Base-by-base conservation (phyloP, 345 rosid genomes). In the Rhizophora apiculata region DNA sequence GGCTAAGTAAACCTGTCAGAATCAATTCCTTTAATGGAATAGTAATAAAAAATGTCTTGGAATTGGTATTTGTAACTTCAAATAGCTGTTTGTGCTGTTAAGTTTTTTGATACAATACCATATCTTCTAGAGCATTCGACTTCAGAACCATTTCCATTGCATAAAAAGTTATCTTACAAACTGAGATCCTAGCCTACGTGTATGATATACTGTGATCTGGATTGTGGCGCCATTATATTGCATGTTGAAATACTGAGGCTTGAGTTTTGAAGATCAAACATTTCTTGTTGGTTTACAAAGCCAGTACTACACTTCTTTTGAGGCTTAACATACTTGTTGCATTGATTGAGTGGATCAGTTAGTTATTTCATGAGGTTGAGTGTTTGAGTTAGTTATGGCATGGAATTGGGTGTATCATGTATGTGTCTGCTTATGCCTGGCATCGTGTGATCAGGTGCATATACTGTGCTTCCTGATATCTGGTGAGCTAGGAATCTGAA, bases 351-450 rank as follows among this genome's bases (percentile, higher is more conserved):
- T 24, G 29, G 30, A 56, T 2, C 58, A 62, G 55, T 68, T 46
- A 36, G 49, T 43, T 43, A 43, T 15, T 3, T 43, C 16, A 13
- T 1, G 4, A 39, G 31, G 5, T 56, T 56, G 18, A 27, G 60
- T 24, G 16, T 10, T 8, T 5, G 63, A 34, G 46, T 63, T 46
- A 36, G 69, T 18, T 57, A 49, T 64, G 49, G 19, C 55, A 52
- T 24, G 66, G 60, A 43, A 19, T 27, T 60, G 43, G 39, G 15
- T 60, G 74, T 30, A 18, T 26, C 30, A 5, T 60, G 74, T 30
- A 18, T 26, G 15, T 27, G 31, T 7, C 1, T 60, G n/a, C 60
- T 8, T 34, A 29, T 63, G 61, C 26, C 43, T 19, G 22, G 11
- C 52, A 55, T 22, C 22, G 27, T 34, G 29, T 53, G 27, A 34